Evolutionary conservation across 169 alveolate species (phyloP), one percentile per base, ranked within the genome.

Genomic region (Cryptosporidium andersoni): DNA sequence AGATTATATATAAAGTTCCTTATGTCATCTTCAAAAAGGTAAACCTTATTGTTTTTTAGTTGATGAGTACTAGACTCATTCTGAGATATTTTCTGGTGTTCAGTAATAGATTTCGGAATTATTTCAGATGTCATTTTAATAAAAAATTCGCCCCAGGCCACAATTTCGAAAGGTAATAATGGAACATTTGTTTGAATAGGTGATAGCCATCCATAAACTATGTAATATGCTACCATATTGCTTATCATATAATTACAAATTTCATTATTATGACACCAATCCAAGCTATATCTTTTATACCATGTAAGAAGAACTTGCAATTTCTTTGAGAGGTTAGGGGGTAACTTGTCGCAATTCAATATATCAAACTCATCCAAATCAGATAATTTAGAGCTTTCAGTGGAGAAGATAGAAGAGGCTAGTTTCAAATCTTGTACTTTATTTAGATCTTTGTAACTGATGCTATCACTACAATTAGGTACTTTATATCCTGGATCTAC

Each of bases 161-260:
- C 25, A 48, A 94, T 90, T 65, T 94, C 97, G 14, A 82, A 81
- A 4, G 97, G 97, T 39, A 94, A 80, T 49, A 94, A 81, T 7
- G 96, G 96, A 60, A 81, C 88, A 80, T 93, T 92, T 37, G 90
- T 81, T 62, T 91, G 74, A 58, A 74, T 16, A 40, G 34, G 55
- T 2, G 74, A 68, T 39, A 74, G n/a, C 51, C 45, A 25, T 8
- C 53, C 60, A 51, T 74, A 62, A 11, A 74, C 37, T 52, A 74
- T 55, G 14, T 74, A 74, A 43, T 74, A 47, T 40, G 68, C 62
- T 3, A 74, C 11, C 2, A 74, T 68, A 36, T 63, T 74, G 37
- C 60, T 55, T n/a, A 66, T 56, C 85, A 74, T 74, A 48, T 68
- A 74, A 12, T 58, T 42, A 45, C 85, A 74, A 1, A 68, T 74